phyloP scores from a whole-genome alignment of 768 basidiomycete species.

The Leccinum truebloodii region DNA sequence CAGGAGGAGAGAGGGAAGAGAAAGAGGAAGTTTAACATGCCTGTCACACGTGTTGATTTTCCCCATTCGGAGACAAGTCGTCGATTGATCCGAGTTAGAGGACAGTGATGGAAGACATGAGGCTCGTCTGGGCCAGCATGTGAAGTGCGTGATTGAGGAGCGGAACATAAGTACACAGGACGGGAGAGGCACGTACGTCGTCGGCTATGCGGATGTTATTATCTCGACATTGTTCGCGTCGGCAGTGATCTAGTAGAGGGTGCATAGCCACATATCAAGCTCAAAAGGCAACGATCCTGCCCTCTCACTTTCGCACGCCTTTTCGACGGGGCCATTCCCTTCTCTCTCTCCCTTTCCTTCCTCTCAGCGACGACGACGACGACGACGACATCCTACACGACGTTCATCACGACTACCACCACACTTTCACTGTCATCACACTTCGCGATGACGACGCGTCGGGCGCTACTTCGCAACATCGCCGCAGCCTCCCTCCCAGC shows the following conservation, averaged over 20 bases:
- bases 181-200: neutral
- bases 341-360: constrained; percentile 23
- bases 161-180: neutral
- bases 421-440: neutral
- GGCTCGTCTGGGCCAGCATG: constrained; percentile 16
- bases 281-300: constrained; percentile 33
- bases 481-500: constrained; percentile 26
- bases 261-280: constrained; percentile 32
- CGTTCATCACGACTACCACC: constrained; percentile 3
- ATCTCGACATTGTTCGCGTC: constrained; percentile 15
- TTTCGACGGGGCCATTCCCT: constrained; percentile 23
- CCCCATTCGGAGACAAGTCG: constrained; percentile 15
- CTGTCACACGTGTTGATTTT: constrained; percentile 24
- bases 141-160: constrained; percentile 21
- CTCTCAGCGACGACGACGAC: constrained; percentile 28
- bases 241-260: neutral
- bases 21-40: constrained; percentile 26
- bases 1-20: constrained; percentile 12
- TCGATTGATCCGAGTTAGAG: constrained; percentile 20
- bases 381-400: constrained; percentile 18
- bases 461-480: constrained; percentile 18
- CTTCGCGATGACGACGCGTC: constrained; percentile 29
- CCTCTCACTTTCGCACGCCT: constrained; percentile 33
- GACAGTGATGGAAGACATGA: constrained; percentile 19
- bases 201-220: constrained; percentile 4